Evolutionary conservation across 257 asterid genomes (phyloP).

Genomic region (Misopates orontium): DNA sequence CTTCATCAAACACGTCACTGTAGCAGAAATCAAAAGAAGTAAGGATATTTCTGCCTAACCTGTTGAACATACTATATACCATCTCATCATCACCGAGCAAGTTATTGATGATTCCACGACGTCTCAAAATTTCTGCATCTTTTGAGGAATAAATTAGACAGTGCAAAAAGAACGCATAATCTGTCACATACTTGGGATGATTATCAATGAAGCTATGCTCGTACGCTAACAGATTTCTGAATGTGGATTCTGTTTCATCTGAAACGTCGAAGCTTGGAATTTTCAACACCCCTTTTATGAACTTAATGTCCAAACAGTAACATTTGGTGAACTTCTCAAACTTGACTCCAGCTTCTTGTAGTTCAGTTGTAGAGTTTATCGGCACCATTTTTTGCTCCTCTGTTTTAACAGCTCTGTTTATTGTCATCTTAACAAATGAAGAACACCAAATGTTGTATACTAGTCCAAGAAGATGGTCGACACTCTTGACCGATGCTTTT

Average conservation of each 20-base stretch:
- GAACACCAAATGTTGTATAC: slow-evolving; percentile 32
- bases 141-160: slow-evolving; percentile 28
- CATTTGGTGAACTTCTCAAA: slow-evolving; percentile 14
- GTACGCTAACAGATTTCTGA: slow-evolving; percentile 36
- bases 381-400: slow-evolving; percentile 20
- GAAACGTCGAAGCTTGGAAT: slow-evolving; percentile 32
- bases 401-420: neutral
- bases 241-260: slow-evolving; percentile 34
- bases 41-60: slow-evolving; percentile 29
- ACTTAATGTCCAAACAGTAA: slow-evolving; percentile 29
- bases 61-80: slow-evolving; percentile 34
- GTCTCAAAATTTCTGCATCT: slow-evolving; percentile 28
- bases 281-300: slow-evolving; percentile 30
- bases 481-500: neutral
- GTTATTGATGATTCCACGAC: slow-evolving; percentile 26
- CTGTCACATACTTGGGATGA: slow-evolving; percentile 32
- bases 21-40: slow-evolving; percentile 28
- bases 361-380: slow-evolving; percentile 31
- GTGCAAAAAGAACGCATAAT: slow-evolving; percentile 33
- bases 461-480: slow-evolving; percentile 36
- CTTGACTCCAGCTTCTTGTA: slow-evolving; percentile 36
- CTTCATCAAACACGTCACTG: slow-evolving; percentile 13
- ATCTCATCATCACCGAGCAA: slow-evolving; percentile 38
- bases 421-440: slow-evolving; percentile 14
- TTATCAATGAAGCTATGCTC: slow-evolving; percentile 31